Evolutionary conservation across 176 grass and related monocot genomes (phyloP), one percentile per base, ranked within the genome.

Genomic region (Ensete ventricosum): DNA sequence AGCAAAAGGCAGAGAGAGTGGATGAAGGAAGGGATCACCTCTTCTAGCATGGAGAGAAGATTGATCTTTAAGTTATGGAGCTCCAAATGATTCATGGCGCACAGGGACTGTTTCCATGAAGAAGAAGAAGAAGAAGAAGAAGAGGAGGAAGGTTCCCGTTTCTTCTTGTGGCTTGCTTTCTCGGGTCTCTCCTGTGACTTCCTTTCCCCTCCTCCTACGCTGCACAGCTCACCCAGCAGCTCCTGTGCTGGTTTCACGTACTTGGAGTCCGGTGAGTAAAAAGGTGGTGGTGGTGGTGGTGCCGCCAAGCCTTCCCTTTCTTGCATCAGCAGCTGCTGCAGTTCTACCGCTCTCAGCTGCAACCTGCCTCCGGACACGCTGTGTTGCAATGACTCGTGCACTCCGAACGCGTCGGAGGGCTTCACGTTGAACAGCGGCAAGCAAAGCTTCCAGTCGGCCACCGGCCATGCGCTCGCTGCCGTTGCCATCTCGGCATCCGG

Each of bases 31-130:
- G 50, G 19, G 64, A 27, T 51, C n/a, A 94, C 91, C 87, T 94
- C 87, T 86, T 88, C 75, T 62, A 94, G 66, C 83, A 88, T 87
- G 78, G 82, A 88, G 34, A 85, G 14, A 6, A 94, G 81, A 79
- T 80, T 88, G 48, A 50, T 22, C 65, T 84, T 90, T 62, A 85
- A 88, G 68, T 68, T 88, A 53, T 85, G 80, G 20, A 94, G 91
- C 63, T 87, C 81, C 62, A 88, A 53, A 53, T 65, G 51, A 74
- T 88, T 75, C 91, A 85, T 84, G 77, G 87, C 82, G 76, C 67
- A 77, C 3, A 85, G 66, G 19, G 85, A 81, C 4, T 65, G 85
- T 19, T 49, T 72, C 22, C 19, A 81, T 2, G 76, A 82, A 9
- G 29, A 34, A 34, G 29, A 34, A 34, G 29, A 43, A 34, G 29